A percentile compares a stretch with the other conserved stretches of the same genome.
phyloP scores from a whole-genome alignment of 202 grass and related monocot species.

The Alloteropsis angusta region DNA sequence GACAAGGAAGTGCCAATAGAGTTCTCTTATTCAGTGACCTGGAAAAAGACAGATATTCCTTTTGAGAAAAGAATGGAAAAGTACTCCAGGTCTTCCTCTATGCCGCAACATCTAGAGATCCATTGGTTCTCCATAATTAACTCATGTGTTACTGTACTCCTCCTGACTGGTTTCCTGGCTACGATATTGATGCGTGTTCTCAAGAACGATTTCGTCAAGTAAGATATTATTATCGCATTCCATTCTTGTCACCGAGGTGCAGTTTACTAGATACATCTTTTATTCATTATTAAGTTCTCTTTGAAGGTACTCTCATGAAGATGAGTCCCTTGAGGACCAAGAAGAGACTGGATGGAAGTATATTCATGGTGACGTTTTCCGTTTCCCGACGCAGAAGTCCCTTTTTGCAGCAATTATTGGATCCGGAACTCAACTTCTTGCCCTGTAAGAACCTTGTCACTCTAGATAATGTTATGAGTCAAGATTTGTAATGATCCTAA shows the following conservation, averaged over 20 bases:
- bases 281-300: background rate
- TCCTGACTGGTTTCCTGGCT: constrained; percentile 79
- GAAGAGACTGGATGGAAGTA: constrained; percentile 96
- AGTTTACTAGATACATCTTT: constrained; percentile 14
- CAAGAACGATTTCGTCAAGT: constrained; percentile 93
- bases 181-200: constrained; percentile 92
- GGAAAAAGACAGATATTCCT: constrained; percentile 69
- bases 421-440: constrained; percentile 86
- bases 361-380: constrained; percentile 75
- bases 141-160: constrained; percentile 76
- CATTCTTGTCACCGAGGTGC: background rate
- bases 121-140: constrained; percentile 98
- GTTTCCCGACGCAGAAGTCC: constrained; percentile 66
- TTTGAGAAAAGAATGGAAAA: constrained; percentile 91
- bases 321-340: constrained; percentile 73
- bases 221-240: constrained; percentile 22
- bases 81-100: constrained; percentile 72
- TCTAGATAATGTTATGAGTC: constrained; percentile 18
- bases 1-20: constrained; percentile 63
- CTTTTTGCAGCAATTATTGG: constrained; percentile 77
- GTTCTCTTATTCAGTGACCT: constrained; percentile 82
- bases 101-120: constrained; percentile 91
- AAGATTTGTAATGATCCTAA: constrained; percentile 25
- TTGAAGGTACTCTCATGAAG: constrained; percentile 73
- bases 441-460: constrained; percentile 55